Conservation (phyloP, 2,329 filamentous ascomycete species). For the Pseudogymnoascus sp. region DNA sequence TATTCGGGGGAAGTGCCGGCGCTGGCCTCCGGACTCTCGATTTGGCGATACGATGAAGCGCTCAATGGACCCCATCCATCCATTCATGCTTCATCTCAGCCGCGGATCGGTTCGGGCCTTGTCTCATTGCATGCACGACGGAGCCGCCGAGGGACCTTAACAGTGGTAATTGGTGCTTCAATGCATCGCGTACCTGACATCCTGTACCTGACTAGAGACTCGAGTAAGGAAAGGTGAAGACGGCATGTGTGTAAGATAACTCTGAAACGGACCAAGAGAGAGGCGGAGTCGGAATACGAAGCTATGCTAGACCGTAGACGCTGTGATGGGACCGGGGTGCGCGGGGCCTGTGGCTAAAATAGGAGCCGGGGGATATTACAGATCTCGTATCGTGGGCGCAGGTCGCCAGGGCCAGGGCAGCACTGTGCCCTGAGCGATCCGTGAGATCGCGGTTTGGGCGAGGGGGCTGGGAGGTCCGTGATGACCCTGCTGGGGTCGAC, state of each 20-base stretch:
- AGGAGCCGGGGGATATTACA: neutral
- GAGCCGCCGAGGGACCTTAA: neutral
- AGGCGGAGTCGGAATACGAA: slow-evolving; percentile 6
- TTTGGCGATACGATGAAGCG: neutral
- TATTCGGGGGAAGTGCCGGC: neutral
- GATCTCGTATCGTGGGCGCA: slow-evolving; percentile 3
- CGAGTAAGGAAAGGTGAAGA: neutral
- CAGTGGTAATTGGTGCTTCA: neutral
- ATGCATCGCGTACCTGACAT: neutral
- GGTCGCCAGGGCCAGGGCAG: neutral
- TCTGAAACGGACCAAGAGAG: neutral
- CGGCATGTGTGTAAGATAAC: neutral
- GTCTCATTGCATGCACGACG: neutral
- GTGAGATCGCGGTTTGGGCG: neutral
- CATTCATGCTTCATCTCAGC: neutral
- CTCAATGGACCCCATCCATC: neutral
- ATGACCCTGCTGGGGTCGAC: neutral
- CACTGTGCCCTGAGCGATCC: neutral
- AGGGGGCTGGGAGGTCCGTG: neutral
- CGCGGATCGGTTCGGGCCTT: neutral
- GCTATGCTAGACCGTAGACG: neutral
- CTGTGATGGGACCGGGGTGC: neutral
- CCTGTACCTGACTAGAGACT: neutral
- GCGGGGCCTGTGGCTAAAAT: neutral
- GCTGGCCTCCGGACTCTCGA: neutral